phyloP scores from a whole-genome alignment of 805 yeast species.

The Teunomyces barrocoloradensis region DNA sequence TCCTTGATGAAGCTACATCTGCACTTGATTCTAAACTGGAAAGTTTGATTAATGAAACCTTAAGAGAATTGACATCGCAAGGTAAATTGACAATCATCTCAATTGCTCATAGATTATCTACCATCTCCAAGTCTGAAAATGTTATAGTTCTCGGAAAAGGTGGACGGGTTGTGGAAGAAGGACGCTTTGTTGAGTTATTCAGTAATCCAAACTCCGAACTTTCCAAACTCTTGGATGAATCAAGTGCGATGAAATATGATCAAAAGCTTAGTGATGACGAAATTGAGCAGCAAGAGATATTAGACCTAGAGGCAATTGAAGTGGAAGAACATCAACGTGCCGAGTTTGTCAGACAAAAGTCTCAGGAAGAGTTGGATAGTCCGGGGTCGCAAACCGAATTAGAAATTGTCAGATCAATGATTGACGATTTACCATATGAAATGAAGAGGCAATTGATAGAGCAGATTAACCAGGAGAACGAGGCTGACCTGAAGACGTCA shows the following conservation, averaged over 20 bases:
- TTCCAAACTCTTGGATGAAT: conserved; percentile 39
- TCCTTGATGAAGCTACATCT: conserved; percentile 69
- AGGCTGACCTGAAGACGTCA: not conserved
- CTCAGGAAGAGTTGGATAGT: conserved; percentile 17
- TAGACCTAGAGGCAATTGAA: conserved; percentile 24
- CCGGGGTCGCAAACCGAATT: conserved; percentile 15
- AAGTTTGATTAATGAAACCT: conserved; percentile 41
- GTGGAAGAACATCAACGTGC: conserved; percentile 13
- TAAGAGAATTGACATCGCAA: conserved; percentile 32
- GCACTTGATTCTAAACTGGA: conserved; percentile 58
- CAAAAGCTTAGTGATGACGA: conserved; percentile 20
- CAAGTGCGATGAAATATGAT: conserved; percentile 21
- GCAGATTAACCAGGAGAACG: conserved; percentile 20
- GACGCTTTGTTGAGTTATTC: conserved; percentile 39
- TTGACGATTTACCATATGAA: conserved; percentile 38
- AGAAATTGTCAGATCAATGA: conserved; percentile 27
- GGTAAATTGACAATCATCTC: conserved; percentile 44
- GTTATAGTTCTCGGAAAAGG: conserved; percentile 42
- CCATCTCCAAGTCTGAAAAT: conserved; percentile 44
- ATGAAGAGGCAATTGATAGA: conserved; percentile 26
- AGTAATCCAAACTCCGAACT: conserved; percentile 41
- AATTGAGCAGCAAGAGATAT: conserved; percentile 21
- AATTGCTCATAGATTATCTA: conserved; percentile 45
- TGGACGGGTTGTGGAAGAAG: conserved; percentile 41
- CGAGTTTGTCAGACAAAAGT: not conserved